A percentile compares a stretch with the other conserved stretches of the same genome.
Conservation (phyloP, 2,329 filamentous ascomycete species). For the Aureobasidium sp. region DNA sequence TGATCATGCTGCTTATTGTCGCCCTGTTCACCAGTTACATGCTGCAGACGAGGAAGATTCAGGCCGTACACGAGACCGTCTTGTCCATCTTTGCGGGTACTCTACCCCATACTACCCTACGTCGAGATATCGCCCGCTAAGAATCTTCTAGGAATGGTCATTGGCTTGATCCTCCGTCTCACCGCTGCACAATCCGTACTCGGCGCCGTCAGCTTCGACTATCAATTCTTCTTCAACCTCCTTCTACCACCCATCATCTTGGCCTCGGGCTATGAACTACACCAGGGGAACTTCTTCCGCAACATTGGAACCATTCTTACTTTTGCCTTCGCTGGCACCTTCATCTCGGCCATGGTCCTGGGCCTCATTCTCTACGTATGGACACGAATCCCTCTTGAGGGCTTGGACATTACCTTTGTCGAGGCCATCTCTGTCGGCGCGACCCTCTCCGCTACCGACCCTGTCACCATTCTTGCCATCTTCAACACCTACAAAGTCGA, state of each 20-base stretch:
- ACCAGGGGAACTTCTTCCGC: constrained; percentile 98
- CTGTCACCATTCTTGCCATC: constrained; percentile 94
- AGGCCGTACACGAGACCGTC: constrained; percentile 95
- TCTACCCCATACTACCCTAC: constrained; percentile 14
- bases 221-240: constrained; percentile 99
- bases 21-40: constrained; percentile 97
- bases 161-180: constrained; percentile 79
- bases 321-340: constrained; percentile 94
- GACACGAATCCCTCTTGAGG: constrained; percentile 77
- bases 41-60: constrained; percentile 91
- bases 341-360: constrained; percentile 92
- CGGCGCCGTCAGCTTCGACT: constrained; percentile 90
- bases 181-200: constrained; percentile 76
- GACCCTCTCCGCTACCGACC: constrained; percentile 92
- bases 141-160: constrained; percentile 68
- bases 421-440: constrained; percentile 96
- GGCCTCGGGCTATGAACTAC: constrained; percentile 91
- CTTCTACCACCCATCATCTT: constrained; percentile 97
- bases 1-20: constrained; percentile 85
- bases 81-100: constrained; percentile 93
- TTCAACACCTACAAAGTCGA: constrained; percentile 99
- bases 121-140: background rate
- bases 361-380: constrained; percentile 83
- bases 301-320: constrained; percentile 96
- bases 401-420: constrained; percentile 79